phyloP scores from a whole-genome alignment of 1,284 basidiomycete species.

The Austroboletus novae-zelandiae region DNA sequence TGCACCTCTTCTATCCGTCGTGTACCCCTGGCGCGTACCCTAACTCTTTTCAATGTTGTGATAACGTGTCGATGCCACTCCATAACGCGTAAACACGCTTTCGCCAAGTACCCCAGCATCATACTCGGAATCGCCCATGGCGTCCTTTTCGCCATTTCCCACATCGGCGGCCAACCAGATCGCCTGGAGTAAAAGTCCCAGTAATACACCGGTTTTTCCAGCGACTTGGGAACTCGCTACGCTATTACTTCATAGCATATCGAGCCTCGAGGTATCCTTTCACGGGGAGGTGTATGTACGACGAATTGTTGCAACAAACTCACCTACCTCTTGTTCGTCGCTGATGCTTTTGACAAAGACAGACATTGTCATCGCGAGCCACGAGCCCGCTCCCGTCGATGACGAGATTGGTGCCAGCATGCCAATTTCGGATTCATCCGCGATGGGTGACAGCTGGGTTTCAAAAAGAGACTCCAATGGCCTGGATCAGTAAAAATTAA shows the following conservation, averaged over 20 bases:
- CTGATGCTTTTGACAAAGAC: conserved; percentile 89
- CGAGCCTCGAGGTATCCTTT: conserved; percentile 57
- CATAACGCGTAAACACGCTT: conserved; percentile 86
- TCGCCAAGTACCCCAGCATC: conserved; percentile 67
- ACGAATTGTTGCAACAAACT: conserved; percentile 50
- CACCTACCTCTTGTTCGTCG: conserved; percentile 76
- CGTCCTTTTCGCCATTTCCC: conserved; percentile 35
- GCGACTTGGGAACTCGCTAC: too few relatives aligned
- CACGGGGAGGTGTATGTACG: conserved; percentile 88
- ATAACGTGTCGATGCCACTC: conserved; percentile 77
- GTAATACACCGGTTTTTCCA: conserved; percentile 90
- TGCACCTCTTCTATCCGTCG: conserved; percentile 70
- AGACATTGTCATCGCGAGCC: conserved; percentile 76
- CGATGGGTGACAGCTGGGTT: too few relatives aligned
- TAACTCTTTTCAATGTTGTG: conserved; percentile 95
- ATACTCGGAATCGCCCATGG: conserved; percentile 64
- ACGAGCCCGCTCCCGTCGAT: conserved; percentile 41
- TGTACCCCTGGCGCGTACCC: conserved; percentile 96
- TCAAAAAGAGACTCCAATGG: too few relatives aligned
- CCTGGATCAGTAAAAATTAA: too few relatives aligned
- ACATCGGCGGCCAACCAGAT: conserved; percentile 75
- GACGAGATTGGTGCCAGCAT: too few relatives aligned
- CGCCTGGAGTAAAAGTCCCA: conserved; percentile 90
- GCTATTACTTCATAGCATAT: conserved; percentile 89
- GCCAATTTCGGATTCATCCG: too few relatives aligned